Base-by-base conservation (phyloP, 768 basidiomycete genomes). In the Tricholoma flavovirens region DNA sequence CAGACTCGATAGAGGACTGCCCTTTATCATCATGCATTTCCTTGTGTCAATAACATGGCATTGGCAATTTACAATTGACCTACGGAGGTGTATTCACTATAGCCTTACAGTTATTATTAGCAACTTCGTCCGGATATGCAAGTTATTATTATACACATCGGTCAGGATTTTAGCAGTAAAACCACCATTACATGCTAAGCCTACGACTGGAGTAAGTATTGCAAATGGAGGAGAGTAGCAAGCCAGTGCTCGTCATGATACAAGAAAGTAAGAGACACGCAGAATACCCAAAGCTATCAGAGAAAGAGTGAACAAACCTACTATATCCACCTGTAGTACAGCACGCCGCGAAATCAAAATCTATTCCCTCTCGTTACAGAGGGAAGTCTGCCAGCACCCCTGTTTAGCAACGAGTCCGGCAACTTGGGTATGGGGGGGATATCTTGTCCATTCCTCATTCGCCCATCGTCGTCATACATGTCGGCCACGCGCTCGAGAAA, bases 401-500 rank as follows among this genome's bases (percentile, higher is more conserved):
- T 57, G 40, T 55, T 63, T 24, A 60, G 61, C 56, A 70, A 69
- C 21, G 63, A 69, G 24, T 71, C 67, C 30, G 76, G 75, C 33
- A 79, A 57, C 61, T 68, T 71, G 8, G 79, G 80, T 32, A 81
- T 77, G 30, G 79, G 79, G 32, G 78, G 78, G 14, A 76, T 61
- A 40, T 24, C 61, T 52, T 53, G 51, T 33, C 22, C 29, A 43
- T 58, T 49, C 59, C 66, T 62, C n/a, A n/a, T n/a, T 55, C 69
- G 62, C 29, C 73, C 73, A 49, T 65, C 68, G 33, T 69, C 66
- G 50, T 72, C 75, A 62, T 79, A 75, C 79, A 84, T 79, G 52
- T 70, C 77, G 64, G 79, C 80, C 14, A 86, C 80, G 30, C 77
- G 69, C 57, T 70, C 63, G 50, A 84, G 70, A 59, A 86, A 79